Evolutionary conservation across 768 basidiomycete genomes (phyloP), one percentile per base, ranked within the genome.

Genomic region (Trametopsis cervina): DNA sequence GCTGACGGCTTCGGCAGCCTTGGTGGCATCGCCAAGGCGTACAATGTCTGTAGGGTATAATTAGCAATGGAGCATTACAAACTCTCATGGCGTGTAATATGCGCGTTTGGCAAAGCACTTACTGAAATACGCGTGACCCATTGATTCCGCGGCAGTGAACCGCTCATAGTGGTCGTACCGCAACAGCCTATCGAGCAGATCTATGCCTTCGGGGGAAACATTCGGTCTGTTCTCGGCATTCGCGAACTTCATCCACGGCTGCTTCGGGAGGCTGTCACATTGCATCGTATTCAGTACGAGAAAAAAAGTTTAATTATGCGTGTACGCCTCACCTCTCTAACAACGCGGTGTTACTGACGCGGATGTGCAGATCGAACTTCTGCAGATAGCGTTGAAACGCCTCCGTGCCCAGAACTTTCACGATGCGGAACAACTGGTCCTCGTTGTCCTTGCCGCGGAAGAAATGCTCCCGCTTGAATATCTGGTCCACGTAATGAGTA

Each of bases 401-500:
- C 58, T 96, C 93, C 6, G 95, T 96, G 37, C 95, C 95, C 51
- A 98, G 75, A 44, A 97, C 92, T 70, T 96, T 97, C 47, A 91
- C 82, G 55, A 98, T 97, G 70, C 96, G 97, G 60, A 96, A 91
- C 53, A 98, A 72, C 65, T 97, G 95, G 68, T 98, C 95, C 58
- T 94, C 94, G 69, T 98, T 97, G 67, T 98, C 94, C 61, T 93
- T 89, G n/a, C 95, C 95, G 57, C 97, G 94, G 78, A 98, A 98
- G 72, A 97, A 96, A 40, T 93, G 91, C 65, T 97, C 95, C 64
- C 94, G 94, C 57, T 95, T 83, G 78, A 98, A 97, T 60, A 98
- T 94, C 94, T 97, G 56, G 13, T 15, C 12, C 11, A 26, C 5
- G 50, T 24, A 36, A 38, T 21, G 38, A 27, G n/a, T 17, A 45